These are phyloP conservation scores for Raffaelea albimanens DNA, from an alignment of 2,329 filamentous ascomycete genomes.

Conservation along the genomic window DNA sequence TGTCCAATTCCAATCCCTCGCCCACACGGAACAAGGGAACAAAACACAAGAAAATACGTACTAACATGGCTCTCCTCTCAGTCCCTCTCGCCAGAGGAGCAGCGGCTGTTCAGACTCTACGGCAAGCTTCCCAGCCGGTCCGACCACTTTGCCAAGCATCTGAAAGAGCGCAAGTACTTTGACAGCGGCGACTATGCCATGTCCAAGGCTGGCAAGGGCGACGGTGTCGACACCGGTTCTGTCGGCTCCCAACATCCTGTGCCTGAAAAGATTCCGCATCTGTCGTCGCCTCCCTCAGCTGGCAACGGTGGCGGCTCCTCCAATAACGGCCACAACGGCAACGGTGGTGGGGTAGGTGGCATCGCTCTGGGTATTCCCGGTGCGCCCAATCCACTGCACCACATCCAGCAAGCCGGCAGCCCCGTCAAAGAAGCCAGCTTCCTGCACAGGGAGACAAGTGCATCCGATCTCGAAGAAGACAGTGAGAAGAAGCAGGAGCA, in stretches of 20 bases:
- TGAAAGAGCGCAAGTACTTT: constrained; percentile 99
- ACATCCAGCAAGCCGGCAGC: constrained; percentile 55
- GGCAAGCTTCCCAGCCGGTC: constrained; percentile 96
- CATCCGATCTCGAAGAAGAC: constrained; percentile 34
- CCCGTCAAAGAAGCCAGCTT: constrained; percentile 88
- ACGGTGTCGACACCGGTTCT: constrained; percentile 84
- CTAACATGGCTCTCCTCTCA: constrained; percentile 26
- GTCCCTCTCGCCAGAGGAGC: constrained; percentile 90
- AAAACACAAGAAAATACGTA: too few relatives aligned
- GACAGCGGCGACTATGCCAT: constrained; percentile 94
- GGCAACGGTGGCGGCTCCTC: constrained; percentile 15
- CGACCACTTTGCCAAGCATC: constrained; percentile 93
- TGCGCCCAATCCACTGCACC: constrained; percentile 21
- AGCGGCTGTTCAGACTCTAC: constrained; percentile 92
- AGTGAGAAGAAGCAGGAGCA: not conserved
- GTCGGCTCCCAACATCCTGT: constrained; percentile 92
- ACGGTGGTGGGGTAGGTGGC: constrained; percentile 21
- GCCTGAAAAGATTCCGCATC: constrained; percentile 89
- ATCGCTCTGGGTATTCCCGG: constrained; percentile 30
- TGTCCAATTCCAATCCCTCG: too few relatives aligned
- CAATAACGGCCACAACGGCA: constrained; percentile 7
- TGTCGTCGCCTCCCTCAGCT: constrained; percentile 54
- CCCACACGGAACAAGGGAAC: too few relatives aligned
- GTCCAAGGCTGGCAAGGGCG: constrained; percentile 93
- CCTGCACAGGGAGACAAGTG: constrained; percentile 72